These are phyloP conservation scores for Solanum commersonii DNA, from an alignment of 257 asterid species.

Conservation along the genomic window DNA sequence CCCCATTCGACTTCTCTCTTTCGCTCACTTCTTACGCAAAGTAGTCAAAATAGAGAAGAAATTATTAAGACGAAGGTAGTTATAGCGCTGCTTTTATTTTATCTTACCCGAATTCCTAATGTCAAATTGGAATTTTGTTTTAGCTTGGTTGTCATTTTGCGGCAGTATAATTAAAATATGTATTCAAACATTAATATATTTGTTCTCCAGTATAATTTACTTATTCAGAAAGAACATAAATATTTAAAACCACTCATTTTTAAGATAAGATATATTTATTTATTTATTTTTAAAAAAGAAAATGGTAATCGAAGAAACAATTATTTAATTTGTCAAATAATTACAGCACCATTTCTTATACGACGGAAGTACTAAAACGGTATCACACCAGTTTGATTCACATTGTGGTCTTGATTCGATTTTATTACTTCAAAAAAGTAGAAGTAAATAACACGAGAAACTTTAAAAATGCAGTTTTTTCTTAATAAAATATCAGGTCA, in stretches of 20 bases:
- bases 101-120: neutral
- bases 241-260: neutral
- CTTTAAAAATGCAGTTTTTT: neutral
- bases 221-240: neutral
- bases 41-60: neutral
- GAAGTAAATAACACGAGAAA: neutral
- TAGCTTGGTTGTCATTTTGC: neutral
- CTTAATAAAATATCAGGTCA: neutral
- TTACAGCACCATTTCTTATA: neutral
- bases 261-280: neutral
- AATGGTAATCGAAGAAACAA: neutral
- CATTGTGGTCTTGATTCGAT: neutral
- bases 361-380: neutral
- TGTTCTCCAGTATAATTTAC: neutral
- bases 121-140: neutral
- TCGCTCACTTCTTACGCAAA: neutral
- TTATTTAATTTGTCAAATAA: neutral
- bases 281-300: neutral
- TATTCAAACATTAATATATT: neutral
- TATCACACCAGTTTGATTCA: neutral
- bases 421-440: neutral
- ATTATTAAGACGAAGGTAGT: neutral
- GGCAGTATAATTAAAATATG: neutral
- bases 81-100: neutral
- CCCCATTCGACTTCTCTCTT: slow-evolving; percentile 31